Evolutionary conservation across 768 basidiomycete species (phyloP).

Genomic region (Cantharellus anzutake): DNA sequence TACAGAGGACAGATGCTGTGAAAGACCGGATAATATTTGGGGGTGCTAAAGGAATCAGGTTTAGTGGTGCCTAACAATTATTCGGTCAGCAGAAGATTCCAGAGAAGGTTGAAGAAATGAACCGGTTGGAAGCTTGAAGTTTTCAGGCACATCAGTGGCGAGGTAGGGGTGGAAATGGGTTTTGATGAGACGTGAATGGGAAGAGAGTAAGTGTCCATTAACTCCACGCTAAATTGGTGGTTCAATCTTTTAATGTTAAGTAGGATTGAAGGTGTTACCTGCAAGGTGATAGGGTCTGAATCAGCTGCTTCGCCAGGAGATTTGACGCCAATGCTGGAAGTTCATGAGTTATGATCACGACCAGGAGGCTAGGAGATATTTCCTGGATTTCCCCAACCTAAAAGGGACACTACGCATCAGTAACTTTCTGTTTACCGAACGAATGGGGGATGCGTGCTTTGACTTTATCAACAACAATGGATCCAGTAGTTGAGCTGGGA

Average conservation of each 20-base stretch:
- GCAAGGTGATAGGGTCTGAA: neutral
- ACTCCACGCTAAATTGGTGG: neutral
- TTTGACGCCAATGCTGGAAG: neutral
- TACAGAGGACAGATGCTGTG: neutral
- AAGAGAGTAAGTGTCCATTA: neutral
- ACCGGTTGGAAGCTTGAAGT: neutral
- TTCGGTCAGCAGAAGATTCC: neutral
- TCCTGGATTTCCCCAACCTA: neutral
- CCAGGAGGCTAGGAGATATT: neutral
- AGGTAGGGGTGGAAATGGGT: neutral
- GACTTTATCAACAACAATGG: too few relatives aligned
- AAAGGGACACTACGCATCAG: too few relatives aligned
- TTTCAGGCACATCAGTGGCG: neutral
- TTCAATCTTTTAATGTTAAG: neutral
- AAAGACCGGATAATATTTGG: neutral
- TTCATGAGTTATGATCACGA: neutral
- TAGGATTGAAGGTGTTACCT: too few relatives aligned
- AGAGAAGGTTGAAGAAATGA: neutral
- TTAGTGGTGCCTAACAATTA: neutral
- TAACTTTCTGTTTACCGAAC: too few relatives aligned
- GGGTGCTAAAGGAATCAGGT: neutral
- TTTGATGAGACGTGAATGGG: neutral
- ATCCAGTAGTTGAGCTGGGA: too few relatives aligned
- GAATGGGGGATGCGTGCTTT: too few relatives aligned
- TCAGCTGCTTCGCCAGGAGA: neutral